Base-by-base conservation (phyloP, 495 filamentous ascomycete species). In the Evansstolkia leycettana region DNA sequence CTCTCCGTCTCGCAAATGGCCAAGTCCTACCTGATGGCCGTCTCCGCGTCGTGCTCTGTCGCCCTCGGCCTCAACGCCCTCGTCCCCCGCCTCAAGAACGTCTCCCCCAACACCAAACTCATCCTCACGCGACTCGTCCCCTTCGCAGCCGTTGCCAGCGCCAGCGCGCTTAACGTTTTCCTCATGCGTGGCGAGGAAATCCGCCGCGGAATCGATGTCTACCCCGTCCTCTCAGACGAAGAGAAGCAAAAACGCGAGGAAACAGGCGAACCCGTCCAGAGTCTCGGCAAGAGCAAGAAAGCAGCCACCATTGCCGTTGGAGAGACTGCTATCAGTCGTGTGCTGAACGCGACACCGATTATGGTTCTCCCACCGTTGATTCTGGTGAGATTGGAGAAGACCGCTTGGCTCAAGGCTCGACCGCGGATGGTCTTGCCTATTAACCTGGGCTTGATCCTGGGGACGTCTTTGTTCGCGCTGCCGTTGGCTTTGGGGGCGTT, bases 151-250 rank as follows among this genome's bases (percentile, higher is more conserved):
- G 90, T 98, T 3, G 86, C 86, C 9, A 81, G 74, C 36, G 90
- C 90, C 2, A 84, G 82, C 39, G 85, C 80, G 1, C 67, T 98
- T 28, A 98, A 98, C 55, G 92, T 95, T 20, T 89, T 94, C 65
- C 69, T 98, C 39, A 98, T 98, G 90, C 82, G 90, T 45, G 82
- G 84, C 33, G 88, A 93, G 57, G 90, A 98, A 61, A 94, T 96
- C 41, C 68, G 84, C 49, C 74, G 68, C 31, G 90, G 90, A 9
- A 96, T 98, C 51, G 88, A 98, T 58, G 78, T 98, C n/a, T 95
- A 76, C 63, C 86, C 84, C 0, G 73, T 79, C 15, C 67, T 80
- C 1, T 73, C 69, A 15, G 71, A 68, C 2, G 57, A 61, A 2
- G 65, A 76, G 34, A 75, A 71, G 48, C 46, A 45, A 29, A 64